Conservation (phyloP, 441 rosid species). For the Capsella rubella region DNA sequence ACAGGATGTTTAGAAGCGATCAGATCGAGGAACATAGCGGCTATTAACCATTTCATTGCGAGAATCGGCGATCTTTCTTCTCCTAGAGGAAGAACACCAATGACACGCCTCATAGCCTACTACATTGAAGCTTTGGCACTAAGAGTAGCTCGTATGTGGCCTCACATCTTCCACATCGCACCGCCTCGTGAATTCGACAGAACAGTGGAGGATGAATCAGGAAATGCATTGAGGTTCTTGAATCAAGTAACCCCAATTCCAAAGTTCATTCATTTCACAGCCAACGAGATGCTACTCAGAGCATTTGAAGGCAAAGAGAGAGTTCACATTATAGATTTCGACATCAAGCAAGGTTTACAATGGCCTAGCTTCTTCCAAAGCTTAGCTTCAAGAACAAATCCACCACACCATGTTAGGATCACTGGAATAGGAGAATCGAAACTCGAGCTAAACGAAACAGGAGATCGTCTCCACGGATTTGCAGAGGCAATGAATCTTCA, state of each 20-base stretch:
- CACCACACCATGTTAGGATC: slow-evolving; percentile 84
- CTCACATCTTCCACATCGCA: slow-evolving; percentile 81
- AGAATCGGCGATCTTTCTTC: slow-evolving; percentile 84
- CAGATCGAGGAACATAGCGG: slow-evolving; percentile 66
- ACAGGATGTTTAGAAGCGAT: slow-evolving; percentile 87
- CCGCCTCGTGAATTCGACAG: slow-evolving; percentile 86
- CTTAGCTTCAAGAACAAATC: slow-evolving; percentile 75
- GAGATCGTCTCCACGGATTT: slow-evolving; percentile 81
- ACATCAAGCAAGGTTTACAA: slow-evolving; percentile 97
- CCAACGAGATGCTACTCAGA: slow-evolving; percentile 84
- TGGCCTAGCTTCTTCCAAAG: slow-evolving; percentile 98
- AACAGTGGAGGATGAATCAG: slow-evolving; percentile 64
- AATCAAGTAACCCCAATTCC: slow-evolving; percentile 93
- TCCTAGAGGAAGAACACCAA: slow-evolving; percentile 63
- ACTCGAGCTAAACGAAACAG: slow-evolving; percentile 87
- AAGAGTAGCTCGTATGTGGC: slow-evolving; percentile 85
- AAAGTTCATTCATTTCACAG: slow-evolving; percentile 86
- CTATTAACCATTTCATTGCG: slow-evolving; percentile 70
- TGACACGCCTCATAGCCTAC: slow-evolving; percentile 80
- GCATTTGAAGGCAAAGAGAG: slow-evolving; percentile 94
- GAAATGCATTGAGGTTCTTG: slow-evolving; percentile 77
- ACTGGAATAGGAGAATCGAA: slow-evolving; percentile 95
- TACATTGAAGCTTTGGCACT: slow-evolving; percentile 88
- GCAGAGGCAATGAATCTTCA: slow-evolving; percentile 85
- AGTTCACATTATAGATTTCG: slow-evolving; percentile 92